Percentiles rank a stretch among this genome's conserved stretches.
Conservation (phyloP, 345 rosid genomes). For the Populus pruinosa region DNA sequence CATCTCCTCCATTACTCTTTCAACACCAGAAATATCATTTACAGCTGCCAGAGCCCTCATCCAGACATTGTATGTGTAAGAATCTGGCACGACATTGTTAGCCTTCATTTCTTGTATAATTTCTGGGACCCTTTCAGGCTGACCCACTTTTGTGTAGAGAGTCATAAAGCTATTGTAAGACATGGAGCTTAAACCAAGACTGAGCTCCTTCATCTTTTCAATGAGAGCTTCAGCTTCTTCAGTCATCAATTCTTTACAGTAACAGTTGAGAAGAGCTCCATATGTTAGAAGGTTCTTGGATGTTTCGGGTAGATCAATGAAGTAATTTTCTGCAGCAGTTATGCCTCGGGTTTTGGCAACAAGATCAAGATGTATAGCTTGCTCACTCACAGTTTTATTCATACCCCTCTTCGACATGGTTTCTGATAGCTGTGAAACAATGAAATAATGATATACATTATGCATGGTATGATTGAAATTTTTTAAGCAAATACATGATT, state of each 20-base stretch:
- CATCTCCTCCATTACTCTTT: conserved; percentile 83
- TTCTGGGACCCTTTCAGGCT: conserved; percentile 56
- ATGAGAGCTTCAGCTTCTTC: conserved; percentile 77
- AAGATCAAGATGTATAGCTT: conserved; percentile 94
- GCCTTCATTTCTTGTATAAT: conserved; percentile 88
- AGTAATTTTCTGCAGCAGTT: conserved; percentile 74
- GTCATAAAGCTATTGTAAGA: conserved; percentile 89
- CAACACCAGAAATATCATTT: conserved; percentile 68
- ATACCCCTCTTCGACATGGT: conserved; percentile 68
- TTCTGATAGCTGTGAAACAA: conserved; percentile 64
- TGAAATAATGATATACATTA: background rate
- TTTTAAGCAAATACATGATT: background rate
- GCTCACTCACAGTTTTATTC: conserved; percentile 93
- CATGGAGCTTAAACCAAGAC: conserved; percentile 62
- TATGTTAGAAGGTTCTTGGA: conserved; percentile 72
- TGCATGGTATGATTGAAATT: background rate
- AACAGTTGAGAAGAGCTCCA: conserved; percentile 84
- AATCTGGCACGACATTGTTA: conserved; percentile 48
- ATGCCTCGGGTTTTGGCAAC: conserved; percentile 77
- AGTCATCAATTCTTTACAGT: conserved; percentile 72
- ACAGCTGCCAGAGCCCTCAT: conserved; percentile 86
- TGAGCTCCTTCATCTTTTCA: conserved; percentile 91
- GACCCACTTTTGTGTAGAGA: conserved; percentile 65
- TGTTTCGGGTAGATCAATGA: conserved; percentile 70
- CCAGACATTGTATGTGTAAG: conserved; percentile 80